These are phyloP conservation scores for Sonneratia alba DNA, from an alignment of 345 rosid genomes.

Conservation along the genomic window DNA sequence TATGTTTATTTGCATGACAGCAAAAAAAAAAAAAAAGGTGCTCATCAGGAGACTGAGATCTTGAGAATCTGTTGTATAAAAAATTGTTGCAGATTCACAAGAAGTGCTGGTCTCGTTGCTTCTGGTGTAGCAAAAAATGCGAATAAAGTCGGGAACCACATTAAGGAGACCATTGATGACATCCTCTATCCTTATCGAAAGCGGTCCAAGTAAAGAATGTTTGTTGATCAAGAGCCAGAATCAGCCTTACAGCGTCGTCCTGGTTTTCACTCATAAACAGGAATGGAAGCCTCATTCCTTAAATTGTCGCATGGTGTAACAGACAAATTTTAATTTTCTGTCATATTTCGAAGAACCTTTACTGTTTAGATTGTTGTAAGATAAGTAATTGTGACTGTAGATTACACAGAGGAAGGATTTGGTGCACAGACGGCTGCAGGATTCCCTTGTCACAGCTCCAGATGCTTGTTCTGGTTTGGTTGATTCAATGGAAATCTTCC, in stretches of 20 bases:
- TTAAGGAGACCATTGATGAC: constrained; percentile 48
- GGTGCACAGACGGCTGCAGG: too few species aligned
- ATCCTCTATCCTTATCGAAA: constrained; percentile 39
- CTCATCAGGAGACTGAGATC: background rate
- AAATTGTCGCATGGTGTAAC: background rate
- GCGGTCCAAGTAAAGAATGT: constrained; percentile 21
- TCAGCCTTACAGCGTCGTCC: background rate
- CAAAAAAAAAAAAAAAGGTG: background rate
- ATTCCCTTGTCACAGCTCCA: too few species aligned
- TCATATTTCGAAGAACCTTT: too few species aligned
- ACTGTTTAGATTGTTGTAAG: too few species aligned
- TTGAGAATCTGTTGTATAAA: background rate
- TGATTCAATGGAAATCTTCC: too few species aligned
- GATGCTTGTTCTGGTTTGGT: too few species aligned
- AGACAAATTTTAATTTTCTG: background rate
- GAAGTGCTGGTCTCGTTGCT: constrained; percentile 53
- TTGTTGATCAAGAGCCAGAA: background rate
- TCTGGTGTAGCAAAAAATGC: constrained; percentile 49
- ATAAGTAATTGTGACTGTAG: too few species aligned
- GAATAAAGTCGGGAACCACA: constrained; percentile 39
- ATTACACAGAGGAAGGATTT: too few species aligned
- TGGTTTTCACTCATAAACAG: background rate
- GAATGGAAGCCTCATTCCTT: background rate
- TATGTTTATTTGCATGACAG: background rate
- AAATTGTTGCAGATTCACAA: constrained; percentile 38